Conservation (phyloP, 2,329 filamentous ascomycete species). For the Aspergillus sp. region DNA sequence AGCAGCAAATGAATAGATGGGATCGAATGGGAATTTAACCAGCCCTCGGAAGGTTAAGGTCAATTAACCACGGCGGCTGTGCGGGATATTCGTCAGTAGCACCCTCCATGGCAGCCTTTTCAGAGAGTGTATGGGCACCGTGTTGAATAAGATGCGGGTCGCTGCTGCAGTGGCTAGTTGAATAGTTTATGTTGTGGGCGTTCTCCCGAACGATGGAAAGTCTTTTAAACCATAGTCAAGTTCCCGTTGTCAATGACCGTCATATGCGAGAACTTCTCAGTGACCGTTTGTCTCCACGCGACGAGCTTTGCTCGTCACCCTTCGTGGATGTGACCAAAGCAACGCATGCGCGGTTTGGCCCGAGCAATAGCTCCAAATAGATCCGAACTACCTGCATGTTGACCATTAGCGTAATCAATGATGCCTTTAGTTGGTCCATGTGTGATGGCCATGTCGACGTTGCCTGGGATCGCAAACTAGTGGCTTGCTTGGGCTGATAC, state of each 20-base stretch:
- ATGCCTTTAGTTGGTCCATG: constrained; percentile 51
- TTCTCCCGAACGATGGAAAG: constrained; percentile 6
- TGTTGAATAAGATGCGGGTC: constrained; percentile 24
- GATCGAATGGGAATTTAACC: background rate
- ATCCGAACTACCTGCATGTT: constrained; percentile 26
- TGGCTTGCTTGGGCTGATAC: constrained; percentile 37
- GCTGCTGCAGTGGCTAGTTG: constrained; percentile 36
- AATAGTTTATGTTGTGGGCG: constrained; percentile 18
- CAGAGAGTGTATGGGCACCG: constrained; percentile 50
- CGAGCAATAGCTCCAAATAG: constrained; percentile 27
- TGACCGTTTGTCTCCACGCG: constrained; percentile 40
- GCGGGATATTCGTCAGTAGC: constrained; percentile 9
- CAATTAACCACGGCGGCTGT: constrained; percentile 50
- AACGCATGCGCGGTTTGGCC: constrained; percentile 30
- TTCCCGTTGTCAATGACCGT: constrained; percentile 40
- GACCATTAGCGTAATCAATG: constrained; percentile 38
- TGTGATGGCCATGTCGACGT: constrained; percentile 46
- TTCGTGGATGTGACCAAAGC: constrained; percentile 41
- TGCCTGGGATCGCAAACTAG: constrained; percentile 23
- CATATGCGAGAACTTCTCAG: constrained; percentile 38
- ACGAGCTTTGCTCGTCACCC: constrained; percentile 52
- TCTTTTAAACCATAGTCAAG: constrained; percentile 29
- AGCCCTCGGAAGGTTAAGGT: constrained; percentile 38
- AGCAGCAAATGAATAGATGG: no score
- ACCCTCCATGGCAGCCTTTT: constrained; percentile 54